A percentile compares a stretch with the other conserved stretches of the same genome.
Conservation (phyloP, 257 asterid genomes). For the Solanum peruvianum region DNA sequence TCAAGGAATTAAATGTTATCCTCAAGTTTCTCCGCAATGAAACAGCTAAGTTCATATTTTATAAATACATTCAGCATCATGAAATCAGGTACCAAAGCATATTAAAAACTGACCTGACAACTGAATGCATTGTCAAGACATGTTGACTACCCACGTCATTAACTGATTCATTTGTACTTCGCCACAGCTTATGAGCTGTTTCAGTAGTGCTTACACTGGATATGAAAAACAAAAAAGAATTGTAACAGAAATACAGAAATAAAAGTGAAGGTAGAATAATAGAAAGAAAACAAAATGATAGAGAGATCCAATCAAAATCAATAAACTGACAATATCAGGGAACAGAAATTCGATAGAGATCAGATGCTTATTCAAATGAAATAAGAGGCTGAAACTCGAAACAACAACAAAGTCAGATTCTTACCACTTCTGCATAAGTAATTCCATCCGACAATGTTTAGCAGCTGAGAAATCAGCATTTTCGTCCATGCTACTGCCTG, state of each 20-base stretch:
- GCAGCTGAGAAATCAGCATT: conserved; percentile 67
- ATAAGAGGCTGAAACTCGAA: background rate
- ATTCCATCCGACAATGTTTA: conserved; percentile 81
- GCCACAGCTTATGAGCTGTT: conserved; percentile 37
- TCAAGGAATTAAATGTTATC: background rate
- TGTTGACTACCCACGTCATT: conserved; percentile 45
- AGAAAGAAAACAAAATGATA: background rate
- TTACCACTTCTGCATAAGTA: conserved; percentile 59
- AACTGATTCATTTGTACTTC: conserved; percentile 34
- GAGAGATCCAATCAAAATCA: background rate
- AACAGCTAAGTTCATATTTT: background rate
- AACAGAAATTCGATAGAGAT: background rate
- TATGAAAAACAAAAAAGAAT: background rate
- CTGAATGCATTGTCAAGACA: conserved; percentile 33
- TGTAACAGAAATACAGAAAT: background rate
- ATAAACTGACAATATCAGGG: background rate
- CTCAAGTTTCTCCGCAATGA: background rate
- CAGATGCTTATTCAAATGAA: background rate
- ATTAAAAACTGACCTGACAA: conserved; percentile 35
- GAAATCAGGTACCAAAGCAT: background rate
- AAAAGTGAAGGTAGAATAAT: background rate
- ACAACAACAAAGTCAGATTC: background rate
- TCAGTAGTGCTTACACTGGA: conserved; percentile 48
- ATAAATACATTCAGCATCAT: background rate
- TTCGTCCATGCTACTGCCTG: conserved; percentile 45